phyloP scores from a whole-genome alignment of 768 basidiomycete species.

The Hirschioporus abietinus region DNA sequence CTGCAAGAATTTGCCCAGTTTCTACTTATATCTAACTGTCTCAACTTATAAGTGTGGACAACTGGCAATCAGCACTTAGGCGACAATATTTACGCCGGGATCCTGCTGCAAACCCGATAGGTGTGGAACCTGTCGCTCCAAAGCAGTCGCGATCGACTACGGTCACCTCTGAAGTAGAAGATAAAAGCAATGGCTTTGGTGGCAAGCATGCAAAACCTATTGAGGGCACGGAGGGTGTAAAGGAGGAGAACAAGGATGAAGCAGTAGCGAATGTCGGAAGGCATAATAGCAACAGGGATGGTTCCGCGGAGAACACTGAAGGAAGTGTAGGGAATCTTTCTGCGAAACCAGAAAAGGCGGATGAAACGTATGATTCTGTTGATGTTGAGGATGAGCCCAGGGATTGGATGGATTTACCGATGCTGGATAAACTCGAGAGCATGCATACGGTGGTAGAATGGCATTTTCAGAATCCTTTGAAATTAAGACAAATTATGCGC shows the following conservation, averaged over 20 bases:
- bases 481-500: conserved; percentile 69
- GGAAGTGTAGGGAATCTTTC: conserved; percentile 1
- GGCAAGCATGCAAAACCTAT: too few species aligned
- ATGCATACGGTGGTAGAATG: conserved; percentile 73
- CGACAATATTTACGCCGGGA: conserved; percentile 73
- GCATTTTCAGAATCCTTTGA: conserved; percentile 78
- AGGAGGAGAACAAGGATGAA: not conserved
- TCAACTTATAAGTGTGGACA: conserved; percentile 47
- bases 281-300: conserved; percentile 8
- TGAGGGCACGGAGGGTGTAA: not conserved
- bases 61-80: conserved; percentile 74
- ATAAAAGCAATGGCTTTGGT: conserved; percentile 13
- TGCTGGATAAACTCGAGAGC: conserved; percentile 69
- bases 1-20: conserved; percentile 4
- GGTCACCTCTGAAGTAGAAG: not conserved
- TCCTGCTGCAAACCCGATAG: conserved; percentile 68
- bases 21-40: conserved; percentile 17
- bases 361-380: conserved; percentile 21
- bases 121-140: conserved; percentile 41
- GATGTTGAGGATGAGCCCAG: conserved; percentile 21
- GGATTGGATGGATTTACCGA: conserved; percentile 68
- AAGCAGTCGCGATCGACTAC: conserved; percentile 23
- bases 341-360: conserved; percentile 12
- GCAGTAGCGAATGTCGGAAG: not conserved
- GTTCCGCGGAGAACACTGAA: conserved; percentile 5